phyloP scores from a whole-genome alignment of 805 yeast genomes.

The Scheffersomyces coipomensis region DNA sequence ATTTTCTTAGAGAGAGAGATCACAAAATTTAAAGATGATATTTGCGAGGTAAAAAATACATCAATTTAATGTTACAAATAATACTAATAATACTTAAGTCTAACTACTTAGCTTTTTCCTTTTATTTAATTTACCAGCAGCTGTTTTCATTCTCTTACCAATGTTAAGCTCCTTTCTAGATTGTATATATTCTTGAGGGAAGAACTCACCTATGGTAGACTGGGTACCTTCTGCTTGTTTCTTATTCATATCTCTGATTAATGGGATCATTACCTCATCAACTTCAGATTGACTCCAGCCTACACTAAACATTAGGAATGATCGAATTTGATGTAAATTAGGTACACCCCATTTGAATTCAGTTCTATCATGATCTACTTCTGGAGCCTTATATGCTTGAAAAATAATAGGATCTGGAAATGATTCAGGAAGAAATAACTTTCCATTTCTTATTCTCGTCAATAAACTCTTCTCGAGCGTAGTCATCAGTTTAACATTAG shows the following conservation, averaged over 20 bases:
- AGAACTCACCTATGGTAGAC: conserved; percentile 62
- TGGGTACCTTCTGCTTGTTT: conserved; percentile 56
- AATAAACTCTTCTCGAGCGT: conserved; percentile 59
- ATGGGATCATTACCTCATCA: conserved; percentile 83
- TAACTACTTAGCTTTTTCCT: conserved; percentile 7
- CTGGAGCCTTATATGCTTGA: conserved; percentile 77
- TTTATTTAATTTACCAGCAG: conserved; percentile 48
- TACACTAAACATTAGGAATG: conserved; percentile 63
- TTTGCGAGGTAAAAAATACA: too few species aligned
- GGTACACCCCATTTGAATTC: conserved; percentile 90
- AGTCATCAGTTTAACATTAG: conserved; percentile 39
- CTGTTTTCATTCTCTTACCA: conserved; percentile 63
- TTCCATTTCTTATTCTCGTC: conserved; percentile 51
- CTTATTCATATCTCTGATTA: conserved; percentile 74
- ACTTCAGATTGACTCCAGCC: conserved; percentile 79
- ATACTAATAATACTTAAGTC: too few species aligned
- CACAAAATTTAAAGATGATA: too few species aligned
- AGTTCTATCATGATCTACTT: conserved; percentile 78
- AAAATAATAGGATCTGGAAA: conserved; percentile 72
- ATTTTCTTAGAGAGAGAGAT: too few species aligned
- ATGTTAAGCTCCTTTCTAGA: conserved; percentile 44
- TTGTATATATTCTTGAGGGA: conserved; percentile 56
- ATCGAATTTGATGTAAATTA: conserved; percentile 73
- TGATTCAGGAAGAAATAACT: conserved; percentile 51
- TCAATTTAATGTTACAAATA: too few species aligned